Base-by-base conservation (phyloP, 805 yeast genomes). In the Diddensiella caesifluorescens region DNA sequence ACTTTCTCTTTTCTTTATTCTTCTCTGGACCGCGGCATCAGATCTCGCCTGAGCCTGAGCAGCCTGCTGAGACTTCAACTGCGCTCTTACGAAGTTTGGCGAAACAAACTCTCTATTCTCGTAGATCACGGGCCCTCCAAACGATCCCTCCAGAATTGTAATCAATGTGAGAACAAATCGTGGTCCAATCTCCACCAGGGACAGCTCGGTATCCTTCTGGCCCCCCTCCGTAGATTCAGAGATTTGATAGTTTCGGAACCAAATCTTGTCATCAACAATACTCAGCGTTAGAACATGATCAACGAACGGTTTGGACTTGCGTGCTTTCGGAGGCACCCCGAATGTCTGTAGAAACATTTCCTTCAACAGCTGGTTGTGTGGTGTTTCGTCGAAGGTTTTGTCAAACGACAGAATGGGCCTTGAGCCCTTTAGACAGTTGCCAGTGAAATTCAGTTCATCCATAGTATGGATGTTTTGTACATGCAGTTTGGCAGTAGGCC, bases 21-120 rank as follows among this genome's bases (percentile, higher is more conserved):
- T 86, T 63, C 85, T 73, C 51, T 82, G 80, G 46, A 75, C 67
- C 5, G 95, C 85, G 46, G 85, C 86, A 39, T 84, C 89, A 39
- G 83, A 76, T 67, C 97, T 80, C 28, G 77, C 64, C 51, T 72
- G 74, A 33, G 96, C 95, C 52, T 79, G 79, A 40, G 72, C 76
- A 2, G 97, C 97, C 42, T 83, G 79, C 59, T 83, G 76, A 54
- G 80, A 83, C 62, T 78, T 84, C 50, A 73, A 48, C 70, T 89
- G 96, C 9, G 98, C 86, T 70, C 98, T 83, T 29, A 83, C 90
- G 46, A 84, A 79, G 71, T 92, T 92, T 51, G 98, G 98, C 46
- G 95, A 85, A 36, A 92, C 95, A 64, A 85, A 92, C 65, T 90
- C 92, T 70, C 86, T 89, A 70, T 92, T 92, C 60, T 92, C 97